Evolutionary conservation across 805 yeast species (phyloP), one percentile per base, ranked within the genome.

Genomic region (Yamadazyma olivae): DNA sequence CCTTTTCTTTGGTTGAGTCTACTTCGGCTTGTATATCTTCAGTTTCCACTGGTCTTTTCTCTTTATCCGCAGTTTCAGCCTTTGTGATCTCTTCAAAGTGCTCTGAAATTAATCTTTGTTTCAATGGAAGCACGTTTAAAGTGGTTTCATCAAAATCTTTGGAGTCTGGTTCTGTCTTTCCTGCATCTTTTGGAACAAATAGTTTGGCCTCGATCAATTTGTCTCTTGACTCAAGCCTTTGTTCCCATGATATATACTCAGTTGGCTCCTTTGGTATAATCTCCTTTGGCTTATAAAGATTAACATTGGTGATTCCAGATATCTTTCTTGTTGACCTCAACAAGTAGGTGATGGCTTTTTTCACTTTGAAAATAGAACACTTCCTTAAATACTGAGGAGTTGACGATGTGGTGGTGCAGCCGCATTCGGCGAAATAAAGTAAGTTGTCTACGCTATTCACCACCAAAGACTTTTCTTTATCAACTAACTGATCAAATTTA

Each of bases 391-490:
- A 38, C 38, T 40, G 49, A 10, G 49, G 44, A 16, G 44, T 33
- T n/a, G 57, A 56, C 25, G 59, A 61, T 4, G 76, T 60, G 1
- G 68, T 65, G 12, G 65, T 58, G 39, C 86, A 74, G 1, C 75
- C 78, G 60, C 95, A 84, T 36, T 81, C 88, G 14, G 75, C 74
- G 36, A 77, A 71, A 39, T 78, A 73, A 31, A 81, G 57, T 8
- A 85, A 63, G 4, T 78, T 74, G 44, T 81, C 88, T 17, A 83
- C 66, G 5, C 84, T 76, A 17, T 78, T 70, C 2, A 83, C 74
- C 30, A 84, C 51, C 13, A 70, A 61, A 3, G 76, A 70, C 46
- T 77, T 79, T 36, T 77, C 79, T 1, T 65, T 60, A 28, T 77
- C 77, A 5, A 65, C 48, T 18, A 83, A 59, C 17, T 71, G 71